Base-by-base conservation (phyloP, 768 basidiomycete genomes). In the Termitomyces sp. region DNA sequence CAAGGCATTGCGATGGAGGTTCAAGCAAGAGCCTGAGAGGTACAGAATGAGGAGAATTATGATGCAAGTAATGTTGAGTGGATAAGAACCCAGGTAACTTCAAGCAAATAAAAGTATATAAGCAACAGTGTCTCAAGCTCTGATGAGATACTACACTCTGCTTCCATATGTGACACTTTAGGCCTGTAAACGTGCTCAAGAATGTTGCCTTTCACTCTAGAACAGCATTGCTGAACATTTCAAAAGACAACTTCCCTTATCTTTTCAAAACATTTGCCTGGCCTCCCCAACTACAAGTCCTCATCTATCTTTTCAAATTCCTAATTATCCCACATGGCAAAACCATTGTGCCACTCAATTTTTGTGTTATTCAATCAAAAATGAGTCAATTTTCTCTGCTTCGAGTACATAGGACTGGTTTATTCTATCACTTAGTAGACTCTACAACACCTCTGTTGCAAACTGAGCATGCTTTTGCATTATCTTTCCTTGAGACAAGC, bases 381-480 rank as follows among this genome's bases (percentile, higher is more conserved):
- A 23, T 8, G 49, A 17, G 21, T 41, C 62, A 8, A 54, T 57
- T 1, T 60, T 63, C 31, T 32, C 60, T 35, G 89, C 90, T 66
- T 81, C 87, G 1, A 73, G 76, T 50, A n/a, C n/a, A n/a, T n/a
- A 79, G 88, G 12, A 78, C 84, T 17, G 86, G 84, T 66, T 69
- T 92, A 2, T 90, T 82, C 65, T 91, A 90, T 71, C 89, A 91
- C 66, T 72, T 84, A 40, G 66, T 85, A 21, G 65, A 78, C 1
- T 74, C 84, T 0, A 83, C 85, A 5, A 79, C 74, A 32, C 76
- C 81, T 1, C 43, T 81, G 5, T 82, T 81, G 5, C 59, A 68
- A 2, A 65, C 70, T 0, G 60, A 68, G 2, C 81, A 84, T 8
- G 79, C 79, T 3, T 90, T 82, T 64, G 88, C 87, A 0, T 63